Evolutionary conservation across 2,329 filamentous ascomycete species (phyloP), one percentile per base, ranked within the genome.

Genomic region (Taxawa tesnikishii): DNA sequence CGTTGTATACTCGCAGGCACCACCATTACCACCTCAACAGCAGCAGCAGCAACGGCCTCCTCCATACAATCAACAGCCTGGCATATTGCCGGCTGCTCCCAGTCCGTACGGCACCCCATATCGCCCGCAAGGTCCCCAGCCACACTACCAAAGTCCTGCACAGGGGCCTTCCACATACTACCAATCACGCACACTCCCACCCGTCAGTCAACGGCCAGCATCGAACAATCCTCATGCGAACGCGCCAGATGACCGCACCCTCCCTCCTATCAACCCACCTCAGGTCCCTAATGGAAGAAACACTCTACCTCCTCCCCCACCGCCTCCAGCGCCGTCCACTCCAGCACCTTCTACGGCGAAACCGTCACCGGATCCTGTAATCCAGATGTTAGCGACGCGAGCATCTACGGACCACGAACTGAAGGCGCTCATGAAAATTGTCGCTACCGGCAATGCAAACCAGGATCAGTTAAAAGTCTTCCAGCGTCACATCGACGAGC

Each of bases 391-490:
- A 15, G 83, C 83, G 0, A 78, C 83, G 45, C 73, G 74, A 41
- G 83, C 83, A 5, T 80, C 79, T 0, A 74, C 72, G 15, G 79
- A 90, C 48, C 68, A 75, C 0, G 68, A 79, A 34, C 61, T 90
- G 7, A 77, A 84, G 36, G 75, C 79, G 21, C 62, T 90, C 0
- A 90, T 90, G 83, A 83, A 83, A 51, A 73, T 82, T 32, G 83
- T 90, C 1, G 83, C 83, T 0, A 75, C 77, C 16, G 82, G 82
- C 2, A 70, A 78, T 43, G 83, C 83, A 1, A 74, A 71, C 9
- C 69, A 73, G 23, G 70, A 75, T 10, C 80, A 90, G 50, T 59
- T 90, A 9, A 73, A 74, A 28, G 72, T 76, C 39, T 90, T 90
- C 44, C 83, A 90, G 50, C 68, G 67, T 29, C 82, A 90, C 26